Evolutionary conservation across 345 rosid species (phyloP), one percentile per base, ranked within the genome.

Genomic region (Dipteronia dyeriana): DNA sequence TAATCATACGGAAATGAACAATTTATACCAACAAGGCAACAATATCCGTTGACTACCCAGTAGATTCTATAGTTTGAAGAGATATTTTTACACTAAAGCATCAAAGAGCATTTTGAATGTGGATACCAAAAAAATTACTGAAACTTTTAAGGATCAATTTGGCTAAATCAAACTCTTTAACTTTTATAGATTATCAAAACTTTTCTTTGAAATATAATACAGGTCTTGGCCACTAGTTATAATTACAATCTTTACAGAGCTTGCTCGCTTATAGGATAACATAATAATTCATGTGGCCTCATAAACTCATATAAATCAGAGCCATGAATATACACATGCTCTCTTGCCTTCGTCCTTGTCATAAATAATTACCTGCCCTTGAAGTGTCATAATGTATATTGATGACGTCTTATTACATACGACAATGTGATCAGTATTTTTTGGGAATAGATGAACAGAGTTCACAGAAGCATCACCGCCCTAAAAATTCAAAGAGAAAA

Each of bases 391-490:
- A 73, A 94, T 85, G 80, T 91, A 94, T 83, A 94, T 75, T 17
- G 96, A 89, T 29, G 98, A 94, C 69, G 98, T 91, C 86, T 91
- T 97, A 82, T 94, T 97, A 84, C 98, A 97, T 49, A 97, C 98
- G 78, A 90, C 83, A 43, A 97, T 89, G 81, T 91, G 99, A 81
- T 97, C 94, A 7, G 94, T 80, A 81, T 88, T 94, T 84, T 92
- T 92, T 0, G 99, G 97, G 84, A 87, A 92, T 79, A 97, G 84
- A 87, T 91, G 98, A 82, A 94, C 89, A 71, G 98, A 94, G 82
- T 97, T 97, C 78, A 94, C 99, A n/a, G 99, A 90, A 67, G 98
- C 99, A 75, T 97, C 98, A 78, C 93, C 95, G 68, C 98, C 98
- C 99, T 94, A 83, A 54, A 70, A 69, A 41, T 60, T 51, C 81